Base-by-base conservation (phyloP, 2,329 filamentous ascomycete genomes). In the Cryphonectria japonica region DNA sequence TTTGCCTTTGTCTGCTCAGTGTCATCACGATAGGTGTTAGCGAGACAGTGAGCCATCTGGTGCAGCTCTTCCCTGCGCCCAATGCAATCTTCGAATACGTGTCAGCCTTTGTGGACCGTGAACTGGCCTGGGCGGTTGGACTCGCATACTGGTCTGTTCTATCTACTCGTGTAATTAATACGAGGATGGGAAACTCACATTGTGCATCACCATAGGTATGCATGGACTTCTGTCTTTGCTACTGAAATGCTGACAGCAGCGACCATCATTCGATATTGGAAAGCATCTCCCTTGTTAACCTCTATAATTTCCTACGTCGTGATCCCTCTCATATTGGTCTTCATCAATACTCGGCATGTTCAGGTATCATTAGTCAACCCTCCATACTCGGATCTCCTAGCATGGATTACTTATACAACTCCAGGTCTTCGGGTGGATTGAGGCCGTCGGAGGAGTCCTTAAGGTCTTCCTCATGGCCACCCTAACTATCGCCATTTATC, bases 391-490 rank as follows among this genome's bases (percentile, higher is more conserved):
- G 43, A 26, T 1, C 37, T 39, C 32, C 14, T 2, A 61, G 22
- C 32, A n/a, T 61, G 19, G 2, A n/a, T 26, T 41, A 59, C 63
- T 73, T 13, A 71, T n/a, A 7, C 3, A 26, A 11, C 11, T 37
- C 37, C 37, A 76, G 75, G 74, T 72, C 29, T 76, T 75, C n/a
- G 75, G 75, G n/a, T 73, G 70, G 69, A 67, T 76, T 0, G 75
- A 76, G 69, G 75, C 74, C 22, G 54, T 74, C 14, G 74, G 75
- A 22, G 75, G 75, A 14, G 26, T 72, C 2, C 57, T 76, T 3
- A 76, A 76, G 65, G 71, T 72, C 2, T 22, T 70, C 8, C 69
- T 76, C 26, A 71, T 76, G 14, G 1, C 76, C 26, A 67, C 69
- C 7, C 29, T 72, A 14, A 70, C 71, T 7, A 66, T 74, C 19